A percentile compares a stretch with the other conserved stretches of the same genome.
Conservation (phyloP, 371 early-diverging fungal genomes). For the Lichtheimia hyalospora region DNA sequence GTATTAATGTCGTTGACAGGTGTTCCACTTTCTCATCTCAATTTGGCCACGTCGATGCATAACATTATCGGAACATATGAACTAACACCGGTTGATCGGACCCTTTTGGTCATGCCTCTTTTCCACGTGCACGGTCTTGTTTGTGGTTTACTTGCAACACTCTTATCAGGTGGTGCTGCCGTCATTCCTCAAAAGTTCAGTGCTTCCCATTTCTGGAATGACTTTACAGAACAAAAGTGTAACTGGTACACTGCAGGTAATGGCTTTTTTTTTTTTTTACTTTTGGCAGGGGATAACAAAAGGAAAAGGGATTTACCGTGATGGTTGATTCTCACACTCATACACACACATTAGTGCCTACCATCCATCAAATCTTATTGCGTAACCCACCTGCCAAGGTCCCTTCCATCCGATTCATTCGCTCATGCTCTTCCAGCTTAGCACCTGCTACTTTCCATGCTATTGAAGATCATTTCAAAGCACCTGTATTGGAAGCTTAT, state of each 20-base stretch:
- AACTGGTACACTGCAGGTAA: constrained; percentile 79
- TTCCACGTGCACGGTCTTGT: constrained; percentile 92
- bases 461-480: constrained; percentile 69
- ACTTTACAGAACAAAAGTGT: constrained; percentile 58
- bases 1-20: too few relatives aligned
- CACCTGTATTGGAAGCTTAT: constrained; percentile 87
- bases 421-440: constrained; percentile 82
- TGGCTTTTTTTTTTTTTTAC: constrained; percentile 1
- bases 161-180: constrained; percentile 76
- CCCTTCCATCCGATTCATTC: constrained; percentile 76
- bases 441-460: constrained; percentile 75
- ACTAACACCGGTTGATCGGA: constrained; percentile 60
- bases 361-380: constrained; percentile 85
- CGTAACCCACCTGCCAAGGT: constrained; percentile 49
- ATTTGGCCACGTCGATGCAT: constrained; percentile 70
- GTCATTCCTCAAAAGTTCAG: constrained; percentile 82
- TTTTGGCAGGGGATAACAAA: background rate
- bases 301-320: background rate
- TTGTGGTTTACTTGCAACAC: constrained; percentile 74
- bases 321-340: background rate
- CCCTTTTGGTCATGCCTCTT: constrained; percentile 87
- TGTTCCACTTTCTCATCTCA: constrained; percentile 85
- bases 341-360: constrained; percentile 63
- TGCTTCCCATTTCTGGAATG: constrained; percentile 79
- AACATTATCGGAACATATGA: constrained; percentile 76